Percentiles rank a stretch among this genome's conserved stretches.
These are phyloP conservation scores for Chlorella sp. DNA, from an alignment of 139 green algal genomes.

Conservation along the genomic window DNA sequence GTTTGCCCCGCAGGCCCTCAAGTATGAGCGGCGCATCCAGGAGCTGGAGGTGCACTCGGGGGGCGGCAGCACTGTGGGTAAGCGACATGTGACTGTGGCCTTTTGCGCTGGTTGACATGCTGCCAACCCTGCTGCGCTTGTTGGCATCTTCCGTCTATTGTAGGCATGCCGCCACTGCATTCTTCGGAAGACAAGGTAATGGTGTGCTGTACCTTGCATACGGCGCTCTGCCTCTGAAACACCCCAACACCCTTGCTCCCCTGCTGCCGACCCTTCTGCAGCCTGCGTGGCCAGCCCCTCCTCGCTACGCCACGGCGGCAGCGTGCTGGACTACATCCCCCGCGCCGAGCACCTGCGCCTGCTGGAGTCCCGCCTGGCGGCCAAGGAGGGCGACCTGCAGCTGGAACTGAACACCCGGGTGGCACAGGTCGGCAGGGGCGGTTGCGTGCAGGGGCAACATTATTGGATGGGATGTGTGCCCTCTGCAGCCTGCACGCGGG, in stretches of 20 bases:
- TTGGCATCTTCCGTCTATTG: too few relatives aligned
- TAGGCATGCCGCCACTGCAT: too few relatives aligned
- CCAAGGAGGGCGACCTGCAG: constrained; percentile 40
- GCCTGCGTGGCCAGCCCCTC: neutral
- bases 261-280: neutral
- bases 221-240: too few relatives aligned
- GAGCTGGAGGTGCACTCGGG: constrained; percentile 31
- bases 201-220: too few relatives aligned
- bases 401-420: constrained; percentile 15
- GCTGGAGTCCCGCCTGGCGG: constrained; percentile 38
- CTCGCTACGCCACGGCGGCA: neutral
- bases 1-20: constrained; percentile 20
- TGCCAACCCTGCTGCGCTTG: neutral
- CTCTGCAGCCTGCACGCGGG: neutral
- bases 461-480: neutral
- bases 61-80: neutral
- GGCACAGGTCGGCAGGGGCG: neutral
- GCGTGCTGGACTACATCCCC: constrained; percentile 48
- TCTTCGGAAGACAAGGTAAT: too few relatives aligned
- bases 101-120: neutral
- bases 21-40: constrained; percentile 40
- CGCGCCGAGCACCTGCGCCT: constrained; percentile 41
- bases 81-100: too few relatives aligned
- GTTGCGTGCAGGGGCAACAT: neutral
- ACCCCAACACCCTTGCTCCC: too few relatives aligned